Base-by-base conservation (phyloP, 805 yeast genomes). In the Saturnispora mendoncae region DNA sequence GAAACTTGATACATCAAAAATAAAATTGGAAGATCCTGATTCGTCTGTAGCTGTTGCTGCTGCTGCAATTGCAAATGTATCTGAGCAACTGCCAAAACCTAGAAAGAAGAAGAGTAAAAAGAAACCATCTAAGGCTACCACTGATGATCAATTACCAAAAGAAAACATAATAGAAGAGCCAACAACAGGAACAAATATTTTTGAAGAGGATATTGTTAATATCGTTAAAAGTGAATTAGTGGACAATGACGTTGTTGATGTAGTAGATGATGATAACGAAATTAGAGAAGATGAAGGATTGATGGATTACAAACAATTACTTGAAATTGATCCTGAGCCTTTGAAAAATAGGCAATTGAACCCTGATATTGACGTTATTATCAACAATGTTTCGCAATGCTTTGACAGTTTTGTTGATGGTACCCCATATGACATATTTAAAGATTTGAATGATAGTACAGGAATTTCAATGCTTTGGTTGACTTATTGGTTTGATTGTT, bases 401-500 rank as follows among this genome's bases (percentile, higher is more conserved):
- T 54, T 58, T 29, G 49, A 51, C 9, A 49, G 47, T 23, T 55
- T 54, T 39, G 56, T 55, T 3, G 55, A 57, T 15, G 47, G 51
- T 4, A 51, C 61, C 6, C 50, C 60, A 0, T 51, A 47, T 36
- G 61, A 55, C 7, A 47, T 59, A 33, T 57, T 55, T 44, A 53
- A 55, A 35, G 53, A 49, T 12, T 44, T 58, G 39, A 49, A 53
- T 41, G 60, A 56, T 36, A 51, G 50, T 35, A 53, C 58, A 10
- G 60, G 60, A 1, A 42, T 59, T 19, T 55, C 58, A 4, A 38
- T 54, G 49, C 51, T 56, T 34, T 59, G 64, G 64, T 46, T 56
- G 20, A 53, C 51, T 31, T 56, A 56, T 36, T 59, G 64, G 64
- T 59, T 55, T 49, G 61, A 57, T 39, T 57, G 62, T 38, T 57